phyloP scores from a whole-genome alignment of 208 protist species.

The Endotrypanum monterogeii region DNA sequence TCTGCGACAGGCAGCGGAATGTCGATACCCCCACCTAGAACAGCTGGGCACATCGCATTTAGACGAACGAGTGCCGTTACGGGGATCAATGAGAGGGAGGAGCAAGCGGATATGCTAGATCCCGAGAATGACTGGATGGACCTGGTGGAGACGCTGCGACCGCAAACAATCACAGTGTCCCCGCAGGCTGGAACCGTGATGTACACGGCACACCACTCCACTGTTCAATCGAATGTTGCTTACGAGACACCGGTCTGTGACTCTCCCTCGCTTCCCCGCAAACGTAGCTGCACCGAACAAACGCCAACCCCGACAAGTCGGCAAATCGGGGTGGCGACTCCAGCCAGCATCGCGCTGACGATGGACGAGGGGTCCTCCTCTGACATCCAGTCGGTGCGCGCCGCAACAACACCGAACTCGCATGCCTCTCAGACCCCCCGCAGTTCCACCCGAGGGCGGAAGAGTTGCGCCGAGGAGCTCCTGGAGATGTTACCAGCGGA shows the following conservation, averaged over 20 bases:
- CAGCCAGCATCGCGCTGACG: conserved; percentile 24
- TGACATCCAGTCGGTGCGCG: conserved; percentile 13
- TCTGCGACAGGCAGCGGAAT: neutral
- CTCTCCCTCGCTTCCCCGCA: neutral
- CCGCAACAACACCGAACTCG: conserved; percentile 17
- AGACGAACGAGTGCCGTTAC: neutral
- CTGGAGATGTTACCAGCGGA: conserved; percentile 50
- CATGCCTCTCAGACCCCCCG: conserved; percentile 23
- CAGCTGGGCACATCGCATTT: too few relatives aligned
- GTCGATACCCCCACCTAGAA: too few relatives aligned
- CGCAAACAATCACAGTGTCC: conserved; percentile 30
- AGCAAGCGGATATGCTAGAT: conserved; percentile 19
- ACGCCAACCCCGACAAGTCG: conserved; percentile 1
- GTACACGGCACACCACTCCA: conserved; percentile 17
- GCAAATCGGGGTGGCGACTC: conserved; percentile 10
- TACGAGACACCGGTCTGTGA: neutral
- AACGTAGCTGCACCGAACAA: conserved; percentile 21
- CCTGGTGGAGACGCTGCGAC: conserved; percentile 30
- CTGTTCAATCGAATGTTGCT: neutral
- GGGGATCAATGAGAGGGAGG: neutral
- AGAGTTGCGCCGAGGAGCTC: conserved; percentile 41
- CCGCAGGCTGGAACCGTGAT: conserved; percentile 22
- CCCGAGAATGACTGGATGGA: conserved; percentile 38
- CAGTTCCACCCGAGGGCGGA: conserved; percentile 31
- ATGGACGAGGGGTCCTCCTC: conserved; percentile 21